phyloP scores from a whole-genome alignment of 1,139 yeast species.

The Geotrichum candidum region DNA sequence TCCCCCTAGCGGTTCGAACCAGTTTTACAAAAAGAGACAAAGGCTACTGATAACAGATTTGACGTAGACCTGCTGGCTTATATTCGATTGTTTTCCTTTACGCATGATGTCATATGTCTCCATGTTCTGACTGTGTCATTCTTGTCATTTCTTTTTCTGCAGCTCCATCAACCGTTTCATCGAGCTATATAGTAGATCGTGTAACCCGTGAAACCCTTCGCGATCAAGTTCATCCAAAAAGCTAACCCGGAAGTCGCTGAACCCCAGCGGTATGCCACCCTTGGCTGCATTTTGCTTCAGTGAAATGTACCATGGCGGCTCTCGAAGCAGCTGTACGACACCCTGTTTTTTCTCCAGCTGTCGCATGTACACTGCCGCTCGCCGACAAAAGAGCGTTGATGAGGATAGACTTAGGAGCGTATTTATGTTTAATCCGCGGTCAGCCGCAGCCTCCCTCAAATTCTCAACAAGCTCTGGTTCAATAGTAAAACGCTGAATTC shows the following conservation, averaged over 20 bases:
- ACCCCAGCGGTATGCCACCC: slow-evolving; percentile 20
- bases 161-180: slow-evolving; percentile 19
- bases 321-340: slow-evolving; percentile 40
- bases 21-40: background rate
- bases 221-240: slow-evolving; percentile 18
- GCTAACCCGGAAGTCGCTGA: slow-evolving; percentile 20
- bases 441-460: slow-evolving; percentile 3
- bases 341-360: slow-evolving; percentile 42
- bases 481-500: slow-evolving; percentile 4
- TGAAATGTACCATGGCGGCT: slow-evolving; percentile 34
- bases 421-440: background rate
- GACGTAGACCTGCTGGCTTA: too few species aligned
- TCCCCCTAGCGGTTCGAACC: background rate
- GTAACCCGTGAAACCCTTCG: slow-evolving; percentile 21
- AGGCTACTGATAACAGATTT: background rate
- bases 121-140: too few species aligned
- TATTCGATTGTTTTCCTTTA: background rate
- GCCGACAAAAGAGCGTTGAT: slow-evolving; percentile 24
- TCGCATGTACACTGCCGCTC: slow-evolving; percentile 44
- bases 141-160: background rate
- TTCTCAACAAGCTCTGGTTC: slow-evolving; percentile 6
- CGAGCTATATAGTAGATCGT: slow-evolving; percentile 17
- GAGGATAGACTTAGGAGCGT: slow-evolving; percentile 8
- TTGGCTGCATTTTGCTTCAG: slow-evolving; percentile 8
- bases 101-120: too few species aligned